These are phyloP conservation scores for Cordyceps militaris DNA, from an alignment of 2,329 filamentous ascomycete genomes.

Conservation along the genomic window DNA sequence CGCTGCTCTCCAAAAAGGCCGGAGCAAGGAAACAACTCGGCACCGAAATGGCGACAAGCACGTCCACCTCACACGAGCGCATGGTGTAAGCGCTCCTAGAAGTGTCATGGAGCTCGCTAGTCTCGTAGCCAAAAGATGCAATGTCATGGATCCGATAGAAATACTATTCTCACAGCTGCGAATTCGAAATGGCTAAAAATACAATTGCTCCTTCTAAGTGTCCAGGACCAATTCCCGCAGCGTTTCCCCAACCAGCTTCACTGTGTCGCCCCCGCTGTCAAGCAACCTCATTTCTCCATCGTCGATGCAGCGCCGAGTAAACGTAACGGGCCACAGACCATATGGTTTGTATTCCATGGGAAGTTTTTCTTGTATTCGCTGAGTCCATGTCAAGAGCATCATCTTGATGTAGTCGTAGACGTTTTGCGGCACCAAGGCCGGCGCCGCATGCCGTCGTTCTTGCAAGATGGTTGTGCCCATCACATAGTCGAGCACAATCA, in stretches of 20 bases:
- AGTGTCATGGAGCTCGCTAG: too few relatives aligned
- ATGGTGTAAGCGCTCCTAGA: neutral
- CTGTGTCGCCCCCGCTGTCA: constrained; percentile 14
- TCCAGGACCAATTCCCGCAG: constrained; percentile 6
- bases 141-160: neutral
- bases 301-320: constrained; percentile 17
- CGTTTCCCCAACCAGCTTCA: constrained; percentile 14
- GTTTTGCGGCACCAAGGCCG: constrained; percentile 8
- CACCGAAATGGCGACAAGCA: neutral
- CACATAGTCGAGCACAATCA: constrained; percentile 12
- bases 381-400: constrained; percentile 32
- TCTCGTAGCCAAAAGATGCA: too few relatives aligned
- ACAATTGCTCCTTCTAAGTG: neutral
- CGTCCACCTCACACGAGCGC: neutral
- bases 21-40: neutral
- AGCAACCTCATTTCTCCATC: constrained; percentile 4
- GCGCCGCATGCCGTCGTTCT: neutral
- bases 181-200: neutral
- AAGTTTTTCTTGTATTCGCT: constrained; percentile 27
- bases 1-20: neutral
- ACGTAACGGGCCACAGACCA: constrained; percentile 26
- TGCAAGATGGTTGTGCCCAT: constrained; percentile 10
- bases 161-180: neutral
- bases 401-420: constrained; percentile 19
- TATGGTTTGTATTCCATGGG: constrained; percentile 26